Conservation (phyloP, 345 rosid species). For the Erodium maritimum region DNA sequence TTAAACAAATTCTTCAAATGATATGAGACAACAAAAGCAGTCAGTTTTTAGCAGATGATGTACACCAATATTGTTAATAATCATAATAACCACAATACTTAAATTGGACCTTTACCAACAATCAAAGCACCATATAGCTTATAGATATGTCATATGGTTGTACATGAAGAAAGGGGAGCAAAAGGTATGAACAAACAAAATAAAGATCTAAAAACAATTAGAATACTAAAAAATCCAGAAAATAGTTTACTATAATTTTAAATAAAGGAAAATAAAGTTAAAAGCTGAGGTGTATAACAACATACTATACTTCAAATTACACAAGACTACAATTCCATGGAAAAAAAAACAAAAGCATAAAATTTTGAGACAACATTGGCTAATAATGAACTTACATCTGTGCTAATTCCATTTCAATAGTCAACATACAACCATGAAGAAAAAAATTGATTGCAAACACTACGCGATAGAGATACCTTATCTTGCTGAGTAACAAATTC, state of each 20-base stretch:
- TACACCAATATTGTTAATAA: not conserved
- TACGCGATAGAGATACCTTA: conserved; percentile 38
- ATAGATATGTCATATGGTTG: no score
- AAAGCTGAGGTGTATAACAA: not conserved
- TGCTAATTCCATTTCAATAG: conserved; percentile 1
- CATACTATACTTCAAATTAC: not conserved
- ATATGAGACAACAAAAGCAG: not conserved
- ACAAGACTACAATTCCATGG: not conserved
- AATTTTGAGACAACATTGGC: not conserved
- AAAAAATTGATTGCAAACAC: not conserved
- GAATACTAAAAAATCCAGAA: no score
- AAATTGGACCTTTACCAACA: not conserved
- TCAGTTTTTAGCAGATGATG: not conserved
- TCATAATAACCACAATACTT: not conserved
- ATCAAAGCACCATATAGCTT: not conserved
- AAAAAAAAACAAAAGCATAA: conserved; percentile 1
- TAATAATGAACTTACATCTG: not conserved
- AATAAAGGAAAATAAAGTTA: not conserved
- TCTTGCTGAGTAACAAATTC: conserved; percentile 67
- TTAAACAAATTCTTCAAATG: not conserved
- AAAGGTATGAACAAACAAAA: no score
- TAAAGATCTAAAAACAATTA: no score
- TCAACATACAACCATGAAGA: conserved; percentile 1
- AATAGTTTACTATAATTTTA: no score
- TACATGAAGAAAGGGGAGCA: no score